These are phyloP conservation scores for Macrophomina phaseolina DNA, from an alignment of 2,329 filamentous ascomycete species.

Conservation along the genomic window DNA sequence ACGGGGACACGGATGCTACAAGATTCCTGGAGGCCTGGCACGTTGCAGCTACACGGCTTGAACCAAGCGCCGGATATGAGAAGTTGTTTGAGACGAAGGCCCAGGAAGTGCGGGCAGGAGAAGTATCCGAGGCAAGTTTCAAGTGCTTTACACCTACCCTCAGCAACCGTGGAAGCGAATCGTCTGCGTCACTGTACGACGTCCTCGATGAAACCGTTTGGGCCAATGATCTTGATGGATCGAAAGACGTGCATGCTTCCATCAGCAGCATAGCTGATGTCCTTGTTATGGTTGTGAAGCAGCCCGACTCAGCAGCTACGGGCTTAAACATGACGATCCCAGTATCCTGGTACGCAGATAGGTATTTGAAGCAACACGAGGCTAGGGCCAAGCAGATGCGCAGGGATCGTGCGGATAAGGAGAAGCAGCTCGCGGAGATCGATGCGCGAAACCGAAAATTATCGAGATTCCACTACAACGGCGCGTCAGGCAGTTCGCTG, in stretches of 20 bases:
- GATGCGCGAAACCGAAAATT: slow-evolving; percentile 33
- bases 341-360: slow-evolving; percentile 62
- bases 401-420: slow-evolving; percentile 44
- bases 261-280: slow-evolving; percentile 55
- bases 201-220: slow-evolving; percentile 59
- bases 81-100: slow-evolving; percentile 55
- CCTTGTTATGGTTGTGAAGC: slow-evolving; percentile 53
- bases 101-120: slow-evolving; percentile 2
- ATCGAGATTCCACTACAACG: slow-evolving; percentile 29
- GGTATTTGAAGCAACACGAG: slow-evolving; percentile 53
- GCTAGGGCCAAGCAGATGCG: slow-evolving; percentile 23
- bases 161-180: slow-evolving; percentile 31
- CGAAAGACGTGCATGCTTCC: slow-evolving; percentile 41
- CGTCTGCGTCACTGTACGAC: slow-evolving; percentile 58
- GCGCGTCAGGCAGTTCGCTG: slow-evolving; percentile 42
- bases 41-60: slow-evolving; percentile 49
- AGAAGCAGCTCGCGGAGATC: slow-evolving; percentile 45
- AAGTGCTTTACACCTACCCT: slow-evolving; percentile 39
- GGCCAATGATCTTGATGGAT: slow-evolving; percentile 45
- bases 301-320: slow-evolving; percentile 43
- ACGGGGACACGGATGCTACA: slow-evolving; percentile 35
- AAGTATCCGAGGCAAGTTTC: slow-evolving; percentile 28
- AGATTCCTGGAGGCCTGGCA: slow-evolving; percentile 59
- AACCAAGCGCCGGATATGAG: slow-evolving; percentile 48
- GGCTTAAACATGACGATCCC: slow-evolving; percentile 58